Conservation (phyloP, 345 rosid species). For the Euclidium syriacum region DNA sequence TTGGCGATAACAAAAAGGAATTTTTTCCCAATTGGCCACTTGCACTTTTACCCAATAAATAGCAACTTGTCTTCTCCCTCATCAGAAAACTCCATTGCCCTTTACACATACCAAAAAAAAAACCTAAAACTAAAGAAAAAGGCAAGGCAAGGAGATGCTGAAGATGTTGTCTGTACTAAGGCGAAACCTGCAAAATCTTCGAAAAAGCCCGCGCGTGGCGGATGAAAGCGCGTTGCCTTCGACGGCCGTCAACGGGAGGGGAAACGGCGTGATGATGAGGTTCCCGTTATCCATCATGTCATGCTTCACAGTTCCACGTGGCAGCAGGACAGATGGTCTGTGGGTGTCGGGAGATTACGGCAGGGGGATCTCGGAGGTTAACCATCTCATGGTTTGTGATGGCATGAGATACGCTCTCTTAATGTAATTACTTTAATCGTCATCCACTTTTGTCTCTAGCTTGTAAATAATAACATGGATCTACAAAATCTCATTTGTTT, state of each 20-base stretch:
- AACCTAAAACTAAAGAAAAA: background rate
- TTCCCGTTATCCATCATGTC: conserved; percentile 52
- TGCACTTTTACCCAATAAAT: conserved; percentile 26
- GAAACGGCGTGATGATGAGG: conserved; percentile 24
- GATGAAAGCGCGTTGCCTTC: conserved; percentile 55
- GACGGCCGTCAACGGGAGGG: background rate
- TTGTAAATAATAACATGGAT: conserved; percentile 6
- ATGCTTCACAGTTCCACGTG: conserved; percentile 72
- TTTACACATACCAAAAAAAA: background rate
- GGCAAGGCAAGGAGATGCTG: conserved; percentile 31
- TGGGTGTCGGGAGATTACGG: conserved; percentile 75
- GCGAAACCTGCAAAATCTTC: conserved; percentile 40
- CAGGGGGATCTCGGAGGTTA: conserved; percentile 57
- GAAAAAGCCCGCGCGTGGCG: conserved; percentile 65
- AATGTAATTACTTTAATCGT: conserved; percentile 64
- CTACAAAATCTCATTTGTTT: background rate
- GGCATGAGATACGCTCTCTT: conserved; percentile 94
- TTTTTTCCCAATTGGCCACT: conserved; percentile 25
- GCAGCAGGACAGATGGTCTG: conserved; percentile 51
- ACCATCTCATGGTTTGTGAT: conserved; percentile 83
- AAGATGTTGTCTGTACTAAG: conserved; percentile 33
- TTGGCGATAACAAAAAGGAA: conserved; percentile 14
- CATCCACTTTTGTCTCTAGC: background rate
- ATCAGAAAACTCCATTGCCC: background rate
- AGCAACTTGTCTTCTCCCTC: conserved; percentile 16